Evolutionary conservation across 495 filamentous ascomycete genomes (phyloP), one percentile per base, ranked within the genome.

Genomic region (Neurospora discreta): DNA sequence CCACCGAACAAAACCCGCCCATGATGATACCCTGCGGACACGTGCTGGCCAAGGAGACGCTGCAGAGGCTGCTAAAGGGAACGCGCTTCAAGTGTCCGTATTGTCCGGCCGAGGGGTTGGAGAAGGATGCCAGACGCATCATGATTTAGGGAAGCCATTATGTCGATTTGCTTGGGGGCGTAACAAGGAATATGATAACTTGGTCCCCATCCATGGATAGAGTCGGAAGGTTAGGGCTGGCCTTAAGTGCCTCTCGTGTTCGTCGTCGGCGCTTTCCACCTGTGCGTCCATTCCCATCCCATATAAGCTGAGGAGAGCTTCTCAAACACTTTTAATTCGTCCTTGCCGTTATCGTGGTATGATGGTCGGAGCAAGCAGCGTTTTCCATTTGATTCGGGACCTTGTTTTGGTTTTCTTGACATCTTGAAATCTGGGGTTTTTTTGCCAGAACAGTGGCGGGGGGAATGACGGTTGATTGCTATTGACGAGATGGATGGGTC

Each of bases 11-110:
- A 20, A 99, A 98, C 79, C 95, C 95, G 20, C 95, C 95, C 2
- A 95, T 98, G 91, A 97, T 98, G 89, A 91, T 99, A 81, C 94
- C 94, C 3, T 99, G 95, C 76, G 95, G 95, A 8, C 95, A 99
- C 80, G 95, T 98, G 39, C 89, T 99, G 70, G 92, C 93, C 20
- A 87, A 90, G 71, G 95, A 98, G 81, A 92, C 89, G 7, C 81
- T 99, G 68, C 86, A 88, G 72, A 86, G 88, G 70, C 79, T 97
- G 43, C 90, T 89, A 68, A 97, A 95, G 82, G 90, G 92, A 1
- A 87, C 81, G 41, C 81, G 90, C 68, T 92, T 97, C 84, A 99
- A 98, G 80, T 99, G 95, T 75, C 96, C 95, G 0, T 99, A 99
- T 77, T 99, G 95, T 78, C 95, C 95, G 5, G 89, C 81, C 69